Base-by-base conservation (phyloP, 768 basidiomycete genomes). In the Coprinellus aureogranulatus region DNA sequence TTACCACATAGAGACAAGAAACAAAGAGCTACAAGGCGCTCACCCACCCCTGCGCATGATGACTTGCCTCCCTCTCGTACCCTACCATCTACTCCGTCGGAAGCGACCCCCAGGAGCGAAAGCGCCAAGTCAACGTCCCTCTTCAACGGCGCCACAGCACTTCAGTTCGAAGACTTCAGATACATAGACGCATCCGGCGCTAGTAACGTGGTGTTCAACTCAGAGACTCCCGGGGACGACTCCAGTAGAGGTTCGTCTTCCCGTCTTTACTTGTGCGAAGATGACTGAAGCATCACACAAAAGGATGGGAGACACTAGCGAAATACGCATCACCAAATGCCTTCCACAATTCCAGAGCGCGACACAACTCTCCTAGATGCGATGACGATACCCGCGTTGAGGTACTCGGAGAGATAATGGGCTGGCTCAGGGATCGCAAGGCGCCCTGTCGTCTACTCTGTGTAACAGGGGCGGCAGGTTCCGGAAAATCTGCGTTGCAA, bases 301-400 rank as follows among this genome's bases (percentile, higher is more conserved):
- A 26, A 27, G 50, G 50, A 39, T 52, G 50, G 34, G n/a, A 39
- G 18, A 4, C 20, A 10, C 14, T 39, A 4, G 12, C 30, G 12
- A 22, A 34, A 16, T 22, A 52, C 30, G n/a, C 20, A 10, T 25
- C 50, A 6, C 50, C 50, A 3, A 52, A 52, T 25, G 50, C 50
- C 31, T 20, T 52, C 8, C n/a, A 37, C 31, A 37, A 56, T 20
- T 55, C 59, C 11, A 10, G 22, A 27, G 59, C 40, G 14, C 54
- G 59, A 25, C 42, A 46, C 40, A 50, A 54, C 6, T 54, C 59
- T 20, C 59, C 59, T 4, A 37, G 52, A 22, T 60, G 59, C 30
- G 54, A 60, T 53, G 49, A 50, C 14, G 50, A 39, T 18, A 60
- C 59, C 27, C 54, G 59, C 14, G 44, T 53, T 6, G 22, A 50